Base-by-base conservation (phyloP, 768 basidiomycete species). In the Hygrocybe coccinea region DNA sequence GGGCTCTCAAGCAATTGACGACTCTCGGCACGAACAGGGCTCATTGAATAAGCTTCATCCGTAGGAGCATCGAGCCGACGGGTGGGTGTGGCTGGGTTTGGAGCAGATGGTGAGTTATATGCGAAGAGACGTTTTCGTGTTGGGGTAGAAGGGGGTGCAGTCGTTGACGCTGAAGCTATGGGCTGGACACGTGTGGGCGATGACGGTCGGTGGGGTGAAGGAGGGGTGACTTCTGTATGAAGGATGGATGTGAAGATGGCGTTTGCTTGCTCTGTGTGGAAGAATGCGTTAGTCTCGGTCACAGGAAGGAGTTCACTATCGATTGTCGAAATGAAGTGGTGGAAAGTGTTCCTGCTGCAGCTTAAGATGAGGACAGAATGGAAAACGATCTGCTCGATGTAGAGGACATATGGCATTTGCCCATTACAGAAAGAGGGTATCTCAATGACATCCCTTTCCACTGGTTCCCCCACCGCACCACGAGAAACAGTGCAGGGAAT, bases 21-120 rank as follows among this genome's bases (percentile, higher is more conserved):
- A 60, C 86, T 91, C 63, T 88, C 86, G 41, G 86, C 84, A 1
- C 91, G 85, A 5, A 97, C 89, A 10, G 95, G 95, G 49, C 85
- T 89, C 74, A 93, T 83, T 10, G 90, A 91, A 68, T 97, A 98
- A 0, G 87, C 87, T 60, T 91, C 87, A 62, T 93, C 91, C 0
- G 83, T 86, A 10, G 95, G 88, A 22, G 86, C 86, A 67, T 95
- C 92, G 35, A 97, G 82, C 3, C 76, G 72, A 10, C 76, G 74
- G 36, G 76, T 77, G 5, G 89, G 86, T 14, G 79, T 77, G 21
- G 75, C 72, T 14, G 84, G 79, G 55, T 81, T 81, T 24, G 83
- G 79, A 17, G 71, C 59, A n/a, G 79, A 79, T 14, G 86, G 83
- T 1, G 86, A 84, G 48, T 77, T 80, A 68, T 86, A 90, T 4